phyloP scores from a whole-genome alignment of 176 grass and related monocot species.

The Oryza punctata region DNA sequence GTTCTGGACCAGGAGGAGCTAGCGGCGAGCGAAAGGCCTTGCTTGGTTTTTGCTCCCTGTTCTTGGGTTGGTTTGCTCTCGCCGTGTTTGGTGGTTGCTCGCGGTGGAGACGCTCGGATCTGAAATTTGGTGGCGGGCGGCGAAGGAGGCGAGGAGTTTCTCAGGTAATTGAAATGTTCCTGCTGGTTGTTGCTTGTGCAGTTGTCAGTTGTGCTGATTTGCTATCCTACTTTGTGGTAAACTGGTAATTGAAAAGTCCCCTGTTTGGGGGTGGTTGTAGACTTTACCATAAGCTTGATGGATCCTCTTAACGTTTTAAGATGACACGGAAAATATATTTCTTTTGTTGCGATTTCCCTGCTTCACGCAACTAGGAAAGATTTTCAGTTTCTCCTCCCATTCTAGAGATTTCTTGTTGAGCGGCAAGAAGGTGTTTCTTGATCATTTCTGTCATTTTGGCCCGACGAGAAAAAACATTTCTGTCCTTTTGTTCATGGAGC shows the following conservation, averaged over 20 bases:
- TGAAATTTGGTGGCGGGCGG: background rate
- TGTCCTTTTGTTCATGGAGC: background rate
- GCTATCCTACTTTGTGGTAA: background rate
- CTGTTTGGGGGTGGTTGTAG: background rate
- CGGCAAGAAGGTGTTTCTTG: background rate
- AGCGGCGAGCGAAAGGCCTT: slow-evolving; percentile 3
- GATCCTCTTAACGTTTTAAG: slow-evolving; percentile 7
- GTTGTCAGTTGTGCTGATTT: background rate
- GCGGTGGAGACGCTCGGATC: background rate
- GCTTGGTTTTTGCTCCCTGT: background rate
- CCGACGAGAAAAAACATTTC: background rate
- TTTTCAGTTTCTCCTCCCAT: background rate
- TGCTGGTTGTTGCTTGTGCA: background rate
- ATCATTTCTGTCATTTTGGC: background rate
- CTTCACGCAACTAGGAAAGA: background rate
- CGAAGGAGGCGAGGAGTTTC: background rate
- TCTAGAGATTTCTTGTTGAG: background rate
- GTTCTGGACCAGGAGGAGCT: background rate
- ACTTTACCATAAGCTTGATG: background rate
- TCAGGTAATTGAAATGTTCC: slow-evolving; percentile 30
- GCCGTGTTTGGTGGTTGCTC: slow-evolving; percentile 8
- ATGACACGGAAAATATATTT: background rate
- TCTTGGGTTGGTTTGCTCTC: slow-evolving; percentile 16
- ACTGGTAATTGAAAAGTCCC: slow-evolving; percentile 3
- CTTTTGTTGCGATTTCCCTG: background rate